These are phyloP conservation scores for Pochonia chlamydosporia DNA, from an alignment of 2,329 filamentous ascomycete genomes.

Conservation along the genomic window DNA sequence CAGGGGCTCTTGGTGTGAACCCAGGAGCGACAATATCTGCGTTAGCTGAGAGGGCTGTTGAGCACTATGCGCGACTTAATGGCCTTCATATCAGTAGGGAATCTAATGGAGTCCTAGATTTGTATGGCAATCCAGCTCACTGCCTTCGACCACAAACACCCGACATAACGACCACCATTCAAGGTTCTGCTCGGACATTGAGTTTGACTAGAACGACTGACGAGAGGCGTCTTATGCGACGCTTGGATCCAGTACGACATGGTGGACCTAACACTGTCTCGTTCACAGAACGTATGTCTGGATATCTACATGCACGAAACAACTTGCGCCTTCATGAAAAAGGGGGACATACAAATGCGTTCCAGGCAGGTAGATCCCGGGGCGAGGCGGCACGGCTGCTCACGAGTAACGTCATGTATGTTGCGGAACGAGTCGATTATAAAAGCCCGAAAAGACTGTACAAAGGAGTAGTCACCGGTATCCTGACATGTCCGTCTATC, in stretches of 20 bases:
- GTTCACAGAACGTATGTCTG: constrained; percentile 61
- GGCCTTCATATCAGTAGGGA: constrained; percentile 38
- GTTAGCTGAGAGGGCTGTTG: constrained; percentile 58
- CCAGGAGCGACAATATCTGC: constrained; percentile 65
- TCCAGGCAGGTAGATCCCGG: constrained; percentile 44
- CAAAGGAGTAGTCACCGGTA: constrained; percentile 45
- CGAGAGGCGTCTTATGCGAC: background rate
- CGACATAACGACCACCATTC: no score
- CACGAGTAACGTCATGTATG: background rate
- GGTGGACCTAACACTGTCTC: constrained; percentile 29
- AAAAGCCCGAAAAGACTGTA: background rate
- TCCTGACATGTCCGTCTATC: constrained; percentile 35
- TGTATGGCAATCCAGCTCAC: constrained; percentile 47
- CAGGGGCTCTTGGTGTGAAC: constrained; percentile 58
- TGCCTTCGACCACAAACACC: constrained; percentile 17
- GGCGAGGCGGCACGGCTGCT: constrained; percentile 54
- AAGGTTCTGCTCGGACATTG: background rate
- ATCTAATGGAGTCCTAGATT: constrained; percentile 43
- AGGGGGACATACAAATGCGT: constrained; percentile 49
- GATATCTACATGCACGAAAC: constrained; percentile 46
- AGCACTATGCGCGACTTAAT: constrained; percentile 37
- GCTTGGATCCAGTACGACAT: background rate
- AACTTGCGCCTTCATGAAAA: constrained; percentile 35
- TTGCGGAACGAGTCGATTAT: background rate
- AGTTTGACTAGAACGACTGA: background rate